A percentile compares a stretch with the other conserved stretches of the same genome.
These are phyloP conservation scores for Catenaria anguillulae DNA, from an alignment of 371 early-diverging fungal species.

Conservation along the genomic window DNA sequence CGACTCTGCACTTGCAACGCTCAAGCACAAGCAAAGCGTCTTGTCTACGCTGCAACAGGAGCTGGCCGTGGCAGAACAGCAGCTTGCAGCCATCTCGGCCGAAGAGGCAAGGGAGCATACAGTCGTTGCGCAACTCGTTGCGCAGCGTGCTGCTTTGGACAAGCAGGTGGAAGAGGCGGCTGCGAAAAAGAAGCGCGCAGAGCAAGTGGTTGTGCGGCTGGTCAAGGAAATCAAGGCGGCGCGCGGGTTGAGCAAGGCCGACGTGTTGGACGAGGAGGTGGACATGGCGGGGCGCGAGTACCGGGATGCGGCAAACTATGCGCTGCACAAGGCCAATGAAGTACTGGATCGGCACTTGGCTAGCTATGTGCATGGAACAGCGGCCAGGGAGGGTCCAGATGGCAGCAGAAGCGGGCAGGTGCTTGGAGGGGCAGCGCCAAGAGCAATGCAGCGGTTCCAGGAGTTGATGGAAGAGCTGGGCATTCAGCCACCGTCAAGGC, in stretches of 20 bases:
- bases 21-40: conserved; percentile 22
- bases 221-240: conserved; percentile 16
- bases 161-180: conserved; percentile 28
- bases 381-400: too few species aligned
- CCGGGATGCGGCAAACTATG: conserved; percentile 22
- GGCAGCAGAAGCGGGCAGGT: too few species aligned
- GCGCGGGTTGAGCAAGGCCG: background rate
- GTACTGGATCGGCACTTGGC: conserved; percentile 19
- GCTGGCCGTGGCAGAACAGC: conserved; percentile 19
- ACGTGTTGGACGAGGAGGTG: conserved; percentile 14
- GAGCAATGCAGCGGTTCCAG: conserved; percentile 14
- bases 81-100: conserved; percentile 9
- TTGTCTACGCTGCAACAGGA: conserved; percentile 25
- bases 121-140: conserved; percentile 18
- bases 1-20: conserved; percentile 25
- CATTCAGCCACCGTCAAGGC: conserved; percentile 24
- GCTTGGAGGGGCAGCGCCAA: too few species aligned
- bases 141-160: conserved; percentile 16
- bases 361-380: too few species aligned
- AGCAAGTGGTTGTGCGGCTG: conserved; percentile 10
- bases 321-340: conserved; percentile 18
- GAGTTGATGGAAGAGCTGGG: conserved; percentile 6
- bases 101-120: conserved; percentile 20
- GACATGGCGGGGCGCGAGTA: conserved; percentile 23
- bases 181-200: conserved; percentile 26